A percentile compares a stretch with the other conserved stretches of the same genome.
Conservation (phyloP, 345 rosid species). For the Sonneratia alba region DNA sequence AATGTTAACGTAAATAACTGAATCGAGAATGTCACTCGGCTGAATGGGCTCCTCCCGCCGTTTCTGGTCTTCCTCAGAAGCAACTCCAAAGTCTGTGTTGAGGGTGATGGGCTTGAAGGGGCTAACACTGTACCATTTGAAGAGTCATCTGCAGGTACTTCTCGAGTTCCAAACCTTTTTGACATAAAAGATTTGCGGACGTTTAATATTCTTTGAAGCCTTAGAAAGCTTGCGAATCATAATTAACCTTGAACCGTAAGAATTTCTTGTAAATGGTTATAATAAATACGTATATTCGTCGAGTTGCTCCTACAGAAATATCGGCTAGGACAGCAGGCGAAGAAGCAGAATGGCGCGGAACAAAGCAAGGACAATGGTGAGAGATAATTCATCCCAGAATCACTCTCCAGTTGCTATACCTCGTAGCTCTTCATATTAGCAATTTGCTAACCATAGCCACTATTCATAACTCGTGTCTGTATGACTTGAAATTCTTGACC, state of each 20-base stretch:
- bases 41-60: too few relatives aligned
- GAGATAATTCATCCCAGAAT: neutral
- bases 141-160: constrained; percentile 86
- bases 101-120: constrained; percentile 93
- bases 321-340: constrained; percentile 64
- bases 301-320: constrained; percentile 44
- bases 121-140: constrained; percentile 79
- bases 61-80: constrained; percentile 29
- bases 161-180: neutral
- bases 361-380: constrained; percentile 38
- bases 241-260: too few relatives aligned
- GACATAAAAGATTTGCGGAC: too few relatives aligned
- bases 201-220: neutral
- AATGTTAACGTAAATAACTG: too few relatives aligned
- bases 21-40: too few relatives aligned
- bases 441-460: too few relatives aligned
- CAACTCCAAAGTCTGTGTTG: constrained; percentile 85
- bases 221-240: neutral
- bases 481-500: neutral
- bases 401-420: neutral
- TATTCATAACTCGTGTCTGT: too few relatives aligned
- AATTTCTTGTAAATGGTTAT: too few relatives aligned
- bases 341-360: constrained; percentile 30
- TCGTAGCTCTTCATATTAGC: too few relatives aligned
- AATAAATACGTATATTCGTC: too few relatives aligned